phyloP scores from a whole-genome alignment of 108 stramenopile genomes.

The Cylindrotheca fusiformis region DNA sequence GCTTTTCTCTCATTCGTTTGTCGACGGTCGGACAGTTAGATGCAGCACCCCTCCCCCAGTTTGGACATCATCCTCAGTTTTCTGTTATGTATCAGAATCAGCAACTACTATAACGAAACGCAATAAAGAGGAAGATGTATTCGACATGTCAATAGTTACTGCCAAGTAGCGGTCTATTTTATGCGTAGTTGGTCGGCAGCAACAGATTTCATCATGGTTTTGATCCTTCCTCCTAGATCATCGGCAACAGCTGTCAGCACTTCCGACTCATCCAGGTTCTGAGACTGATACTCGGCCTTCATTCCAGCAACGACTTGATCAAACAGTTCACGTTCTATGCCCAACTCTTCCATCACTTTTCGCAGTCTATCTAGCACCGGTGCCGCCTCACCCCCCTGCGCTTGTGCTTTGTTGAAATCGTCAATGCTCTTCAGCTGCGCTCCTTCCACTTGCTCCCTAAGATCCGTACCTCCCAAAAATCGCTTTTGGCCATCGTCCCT shows the following conservation, averaged over 20 bases:
- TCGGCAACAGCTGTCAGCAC: slow-evolving; percentile 57
- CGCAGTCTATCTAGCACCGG: slow-evolving; percentile 69
- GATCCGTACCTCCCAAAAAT: slow-evolving; percentile 84
- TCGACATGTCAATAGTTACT: too few relatives aligned
- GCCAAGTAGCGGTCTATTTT: too few relatives aligned
- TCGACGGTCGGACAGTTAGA: too few relatives aligned
- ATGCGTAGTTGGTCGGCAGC: slow-evolving; percentile 81
- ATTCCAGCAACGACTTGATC: slow-evolving; percentile 82
- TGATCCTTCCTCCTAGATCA: slow-evolving; percentile 65
- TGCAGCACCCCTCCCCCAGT: too few relatives aligned
- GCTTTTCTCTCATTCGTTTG: too few relatives aligned
- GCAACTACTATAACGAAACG: too few relatives aligned
- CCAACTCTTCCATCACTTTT: slow-evolving; percentile 64
- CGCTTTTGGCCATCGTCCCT: slow-evolving; percentile 59
- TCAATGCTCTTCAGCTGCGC: slow-evolving; percentile 75
- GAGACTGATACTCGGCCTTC: slow-evolving; percentile 37
- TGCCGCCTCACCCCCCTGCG: slow-evolving; percentile 78
- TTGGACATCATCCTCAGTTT: too few relatives aligned
- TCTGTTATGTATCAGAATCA: too few relatives aligned
- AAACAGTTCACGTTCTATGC: slow-evolving; percentile 78
- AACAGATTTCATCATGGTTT: slow-evolving; percentile 68
- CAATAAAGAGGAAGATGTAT: too few relatives aligned
- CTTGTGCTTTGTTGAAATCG: slow-evolving; percentile 77
- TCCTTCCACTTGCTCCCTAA: slow-evolving; percentile 54
- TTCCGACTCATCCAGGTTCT: slow-evolving; percentile 35